Percentiles rank a stretch among this genome's conserved stretches.
These are phyloP conservation scores for Ustilago shanxiensis DNA, from an alignment of 1,284 basidiomycete genomes.

Conservation along the genomic window DNA sequence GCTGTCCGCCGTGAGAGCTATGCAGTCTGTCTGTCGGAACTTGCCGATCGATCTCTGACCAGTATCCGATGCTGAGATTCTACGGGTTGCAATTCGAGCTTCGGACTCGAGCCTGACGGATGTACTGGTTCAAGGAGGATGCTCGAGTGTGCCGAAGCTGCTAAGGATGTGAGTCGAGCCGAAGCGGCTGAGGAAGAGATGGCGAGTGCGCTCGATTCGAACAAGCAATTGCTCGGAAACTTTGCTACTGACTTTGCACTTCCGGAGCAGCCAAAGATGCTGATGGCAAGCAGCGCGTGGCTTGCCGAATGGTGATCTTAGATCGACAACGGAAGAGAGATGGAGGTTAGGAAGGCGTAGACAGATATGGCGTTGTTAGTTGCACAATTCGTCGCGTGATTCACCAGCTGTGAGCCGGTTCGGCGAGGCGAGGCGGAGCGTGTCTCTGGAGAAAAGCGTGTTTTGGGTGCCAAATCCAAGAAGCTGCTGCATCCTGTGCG, in stretches of 20 bases:
- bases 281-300: background rate
- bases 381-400: constrained; percentile 36
- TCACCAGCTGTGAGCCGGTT: constrained; percentile 5
- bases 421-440: constrained; percentile 9
- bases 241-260: background rate
- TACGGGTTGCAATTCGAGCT: too few species aligned
- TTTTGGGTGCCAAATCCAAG: constrained; percentile 25
- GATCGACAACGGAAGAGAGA: constrained; percentile 3
- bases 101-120: too few species aligned
- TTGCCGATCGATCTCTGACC: background rate
- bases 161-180: background rate
- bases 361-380: background rate
- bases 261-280: constrained; percentile 15
- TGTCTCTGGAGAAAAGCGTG: constrained; percentile 38
- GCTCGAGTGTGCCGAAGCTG: constrained; percentile 10
- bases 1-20: background rate
- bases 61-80: background rate
- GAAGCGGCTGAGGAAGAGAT: background rate
- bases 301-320: constrained; percentile 14
- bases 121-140: background rate
- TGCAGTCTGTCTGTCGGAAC: too few species aligned
- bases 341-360: constrained; percentile 34
- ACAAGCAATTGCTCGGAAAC: background rate
- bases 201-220: background rate
- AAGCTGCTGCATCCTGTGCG: background rate